Conservation (phyloP, 1,139 yeast species). For the Geotrichum carabidarum region DNA sequence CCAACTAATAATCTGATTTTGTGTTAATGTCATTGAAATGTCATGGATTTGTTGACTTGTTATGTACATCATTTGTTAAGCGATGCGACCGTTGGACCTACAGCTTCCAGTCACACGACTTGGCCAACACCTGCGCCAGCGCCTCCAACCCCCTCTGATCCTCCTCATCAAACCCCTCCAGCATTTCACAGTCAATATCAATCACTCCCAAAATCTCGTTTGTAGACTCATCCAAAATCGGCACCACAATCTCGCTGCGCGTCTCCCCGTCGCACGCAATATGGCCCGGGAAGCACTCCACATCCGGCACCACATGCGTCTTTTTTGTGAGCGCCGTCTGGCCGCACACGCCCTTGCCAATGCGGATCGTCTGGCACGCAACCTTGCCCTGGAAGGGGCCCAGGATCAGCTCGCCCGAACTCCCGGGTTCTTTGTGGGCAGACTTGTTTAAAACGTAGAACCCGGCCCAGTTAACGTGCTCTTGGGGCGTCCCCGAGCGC, state of each 20-base stretch:
- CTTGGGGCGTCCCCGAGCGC: conserved; percentile 33
- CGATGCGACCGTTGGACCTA: not conserved
- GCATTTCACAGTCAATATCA: conserved; percentile 73
- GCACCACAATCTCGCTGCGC: conserved; percentile 87
- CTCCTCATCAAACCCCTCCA: conserved; percentile 57
- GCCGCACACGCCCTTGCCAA: conserved; percentile 92
- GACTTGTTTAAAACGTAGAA: conserved; percentile 56
- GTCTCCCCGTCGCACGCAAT: conserved; percentile 97
- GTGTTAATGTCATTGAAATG: not conserved
- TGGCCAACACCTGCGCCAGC: conserved; percentile 50
- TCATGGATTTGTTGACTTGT: not conserved
- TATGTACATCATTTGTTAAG: not conserved
- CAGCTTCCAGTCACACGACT: conserved; percentile 43
- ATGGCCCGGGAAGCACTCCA: conserved; percentile 77
- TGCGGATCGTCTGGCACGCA: conserved; percentile 76
- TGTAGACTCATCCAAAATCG: conserved; percentile 47
- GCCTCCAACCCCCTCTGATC: conserved; percentile 60
- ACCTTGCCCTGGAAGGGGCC: conserved; percentile 98
- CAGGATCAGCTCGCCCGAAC: conserved; percentile 48
- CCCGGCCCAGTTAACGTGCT: conserved; percentile 83
- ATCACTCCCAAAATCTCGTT: conserved; percentile 63
- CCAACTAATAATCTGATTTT: not conserved
- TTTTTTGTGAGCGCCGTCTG: conserved; percentile 54
- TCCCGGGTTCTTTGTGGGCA: conserved; percentile 24
- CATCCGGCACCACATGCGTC: conserved; percentile 76